These are phyloP conservation scores for Heritiera littoralis DNA, from an alignment of 345 rosid species.

Conservation along the genomic window DNA sequence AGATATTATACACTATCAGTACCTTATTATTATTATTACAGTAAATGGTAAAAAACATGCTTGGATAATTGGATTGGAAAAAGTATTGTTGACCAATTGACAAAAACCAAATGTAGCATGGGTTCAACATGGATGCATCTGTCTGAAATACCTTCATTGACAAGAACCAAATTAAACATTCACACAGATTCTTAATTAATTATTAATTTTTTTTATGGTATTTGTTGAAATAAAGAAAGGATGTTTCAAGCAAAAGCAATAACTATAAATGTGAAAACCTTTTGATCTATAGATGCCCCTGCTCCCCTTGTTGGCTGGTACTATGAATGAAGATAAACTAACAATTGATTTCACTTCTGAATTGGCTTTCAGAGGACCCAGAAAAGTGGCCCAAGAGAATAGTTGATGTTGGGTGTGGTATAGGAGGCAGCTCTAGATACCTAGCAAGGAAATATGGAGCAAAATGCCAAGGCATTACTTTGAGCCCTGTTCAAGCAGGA, in stretches of 20 bases:
- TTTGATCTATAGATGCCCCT: neutral
- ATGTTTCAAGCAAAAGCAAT: neutral
- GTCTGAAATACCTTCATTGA: neutral
- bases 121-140: neutral
- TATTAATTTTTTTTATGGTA: neutral
- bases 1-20: no score
- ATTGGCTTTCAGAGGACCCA: conserved; percentile 36
- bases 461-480: conserved; percentile 65
- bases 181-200: neutral
- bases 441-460: conserved; percentile 72
- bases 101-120: neutral
- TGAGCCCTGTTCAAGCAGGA: conserved; percentile 81
- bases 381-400: conserved; percentile 51
- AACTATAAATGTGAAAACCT: neutral
- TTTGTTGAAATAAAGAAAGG: neutral
- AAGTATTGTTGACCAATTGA: neutral
- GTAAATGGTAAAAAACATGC: no score
- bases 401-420: conserved; percentile 96
- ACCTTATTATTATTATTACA: no score
- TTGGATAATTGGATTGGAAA: no score
- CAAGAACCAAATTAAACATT: no score
- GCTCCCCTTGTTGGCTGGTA: neutral
- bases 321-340: neutral
- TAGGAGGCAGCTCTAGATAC: conserved; percentile 93
- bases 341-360: neutral